A percentile compares a stretch with the other conserved stretches of the same genome.
Evolutionary conservation across 495 filamentous ascomycete genomes (phyloP).

Genomic region (Hypoxylon fuscum): DNA sequence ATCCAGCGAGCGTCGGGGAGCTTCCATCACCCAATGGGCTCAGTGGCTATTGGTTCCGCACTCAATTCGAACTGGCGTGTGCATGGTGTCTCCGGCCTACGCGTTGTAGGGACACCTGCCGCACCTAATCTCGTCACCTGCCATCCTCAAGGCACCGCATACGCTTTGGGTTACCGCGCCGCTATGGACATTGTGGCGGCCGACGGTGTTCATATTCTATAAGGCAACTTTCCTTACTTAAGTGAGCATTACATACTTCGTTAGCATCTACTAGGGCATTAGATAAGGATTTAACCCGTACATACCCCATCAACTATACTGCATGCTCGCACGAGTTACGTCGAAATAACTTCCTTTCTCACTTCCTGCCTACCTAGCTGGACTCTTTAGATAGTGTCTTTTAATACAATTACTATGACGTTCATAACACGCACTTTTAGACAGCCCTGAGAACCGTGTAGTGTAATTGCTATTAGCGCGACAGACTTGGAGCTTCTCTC

Average conservation of each 20-base stretch:
- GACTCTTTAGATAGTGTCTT: background rate
- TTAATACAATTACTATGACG: background rate
- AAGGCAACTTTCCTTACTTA: background rate
- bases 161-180: slow-evolving; percentile 19
- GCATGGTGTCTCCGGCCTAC: slow-evolving; percentile 8
- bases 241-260: background rate
- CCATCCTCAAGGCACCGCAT: slow-evolving; percentile 14
- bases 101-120: slow-evolving; percentile 14
- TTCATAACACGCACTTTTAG: background rate
- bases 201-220: slow-evolving; percentile 1
- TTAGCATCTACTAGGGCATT: background rate
- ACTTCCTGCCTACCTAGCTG: background rate
- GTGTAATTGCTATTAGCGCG: background rate
- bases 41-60: slow-evolving; percentile 13
- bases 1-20: slow-evolving; percentile 4
- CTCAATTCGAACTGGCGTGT: slow-evolving; percentile 16
- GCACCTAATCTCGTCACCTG: slow-evolving; percentile 11
- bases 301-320: background rate
- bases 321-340: background rate
- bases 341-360: background rate
- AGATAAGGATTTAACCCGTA: background rate
- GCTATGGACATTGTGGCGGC: slow-evolving; percentile 18
- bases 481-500: background rate
- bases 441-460: background rate
- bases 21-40: slow-evolving; percentile 29